These are phyloP conservation scores for Xylariaceae sp. DNA, from an alignment of 2,329 filamentous ascomycete species.

Conservation along the genomic window DNA sequence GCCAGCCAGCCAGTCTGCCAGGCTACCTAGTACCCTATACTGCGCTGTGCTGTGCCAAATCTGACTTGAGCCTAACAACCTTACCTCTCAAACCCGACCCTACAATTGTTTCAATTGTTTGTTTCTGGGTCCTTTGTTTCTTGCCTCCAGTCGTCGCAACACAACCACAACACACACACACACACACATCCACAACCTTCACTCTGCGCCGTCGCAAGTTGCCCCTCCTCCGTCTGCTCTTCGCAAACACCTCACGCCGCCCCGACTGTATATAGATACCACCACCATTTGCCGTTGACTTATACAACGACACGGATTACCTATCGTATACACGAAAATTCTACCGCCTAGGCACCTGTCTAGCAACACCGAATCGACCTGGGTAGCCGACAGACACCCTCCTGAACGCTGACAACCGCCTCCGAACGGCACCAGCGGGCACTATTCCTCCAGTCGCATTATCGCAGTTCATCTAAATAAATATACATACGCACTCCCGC, in stretches of 20 bases:
- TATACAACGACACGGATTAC: too few species aligned
- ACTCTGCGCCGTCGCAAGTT: neutral
- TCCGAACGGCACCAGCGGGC: too few species aligned
- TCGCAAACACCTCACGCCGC: too few species aligned
- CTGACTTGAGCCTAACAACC: neutral
- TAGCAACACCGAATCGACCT: too few species aligned
- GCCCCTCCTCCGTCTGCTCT: neutral
- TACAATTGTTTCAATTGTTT: constrained; percentile 16
- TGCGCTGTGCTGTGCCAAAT: neutral
- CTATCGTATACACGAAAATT: too few species aligned
- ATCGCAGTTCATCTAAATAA: constrained; percentile 4
- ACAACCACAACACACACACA: constrained; percentile 4
- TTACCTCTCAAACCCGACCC: neutral
- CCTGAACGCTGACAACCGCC: too few species aligned
- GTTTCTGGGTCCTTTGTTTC: constrained; percentile 14
- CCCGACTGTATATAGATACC: too few species aligned
- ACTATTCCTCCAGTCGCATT: neutral
- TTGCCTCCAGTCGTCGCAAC: constrained; percentile 1
- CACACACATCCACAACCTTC: neutral
- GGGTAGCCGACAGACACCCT: too few species aligned
- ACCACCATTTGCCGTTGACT: too few species aligned
- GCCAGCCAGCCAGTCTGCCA: neutral
- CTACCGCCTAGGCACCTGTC: too few species aligned
- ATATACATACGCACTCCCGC: constrained; percentile 4
- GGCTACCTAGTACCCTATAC: neutral